A percentile compares a stretch with the other conserved stretches of the same genome.
Conservation (phyloP, 1,284 basidiomycete genomes). For the Cryptococcus sp. region DNA sequence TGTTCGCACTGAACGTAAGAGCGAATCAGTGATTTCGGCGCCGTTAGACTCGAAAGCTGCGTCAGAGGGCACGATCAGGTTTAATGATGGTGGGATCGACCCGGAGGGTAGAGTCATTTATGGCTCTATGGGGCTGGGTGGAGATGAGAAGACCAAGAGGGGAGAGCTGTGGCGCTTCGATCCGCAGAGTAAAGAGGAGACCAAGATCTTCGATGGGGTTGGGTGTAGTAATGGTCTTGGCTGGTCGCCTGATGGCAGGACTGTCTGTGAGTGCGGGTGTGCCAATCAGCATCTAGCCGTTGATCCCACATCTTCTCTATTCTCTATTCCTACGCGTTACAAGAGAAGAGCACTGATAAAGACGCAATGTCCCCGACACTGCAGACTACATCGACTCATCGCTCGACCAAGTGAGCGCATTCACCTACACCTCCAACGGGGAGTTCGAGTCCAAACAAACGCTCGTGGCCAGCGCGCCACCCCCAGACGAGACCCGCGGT, state of each 20-base stretch:
- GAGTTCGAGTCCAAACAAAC: slow-evolving; percentile 28
- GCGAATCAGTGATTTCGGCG: slow-evolving; percentile 19
- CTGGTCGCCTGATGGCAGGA: slow-evolving; percentile 46
- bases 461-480: slow-evolving; percentile 30
- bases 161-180: slow-evolving; percentile 37
- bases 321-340: not conserved
- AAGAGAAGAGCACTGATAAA: not conserved
- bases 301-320: not conserved
- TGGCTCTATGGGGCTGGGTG: slow-evolving; percentile 38
- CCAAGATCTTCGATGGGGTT: slow-evolving; percentile 34
- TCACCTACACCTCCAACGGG: slow-evolving; percentile 41
- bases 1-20: not conserved
- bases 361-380: not conserved
- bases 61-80: slow-evolving; percentile 30
- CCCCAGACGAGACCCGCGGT: slow-evolving; percentile 14
- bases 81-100: slow-evolving; percentile 53
- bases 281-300: not conserved
- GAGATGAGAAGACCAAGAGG: slow-evolving; percentile 19
- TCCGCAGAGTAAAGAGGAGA: slow-evolving; percentile 15
- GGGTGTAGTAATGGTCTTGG: slow-evolving; percentile 51
- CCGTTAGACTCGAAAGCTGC: slow-evolving; percentile 28
- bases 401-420: slow-evolving; percentile 30
- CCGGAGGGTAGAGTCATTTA: slow-evolving; percentile 43
- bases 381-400: slow-evolving; percentile 52
- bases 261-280: slow-evolving; percentile 40